A percentile compares a stretch with the other conserved stretches of the same genome.
Evolutionary conservation across 2,329 filamentous ascomycete species (phyloP).

Genomic region (Geosmithia morbida): DNA sequence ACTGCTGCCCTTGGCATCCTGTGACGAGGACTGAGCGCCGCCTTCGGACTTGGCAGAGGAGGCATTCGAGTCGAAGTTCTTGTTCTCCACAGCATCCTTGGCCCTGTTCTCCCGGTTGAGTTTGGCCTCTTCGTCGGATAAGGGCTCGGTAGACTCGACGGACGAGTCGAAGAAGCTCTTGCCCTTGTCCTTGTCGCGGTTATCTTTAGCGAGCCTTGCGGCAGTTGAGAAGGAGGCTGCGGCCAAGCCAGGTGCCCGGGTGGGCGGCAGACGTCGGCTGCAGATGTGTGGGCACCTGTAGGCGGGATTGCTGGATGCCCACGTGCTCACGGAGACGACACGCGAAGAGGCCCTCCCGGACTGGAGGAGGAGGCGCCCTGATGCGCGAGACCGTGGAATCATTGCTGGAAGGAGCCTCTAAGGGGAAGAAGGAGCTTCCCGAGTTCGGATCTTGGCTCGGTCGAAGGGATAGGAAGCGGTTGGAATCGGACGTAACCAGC

Average conservation of each 20-base stretch:
- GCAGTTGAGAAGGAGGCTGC: conserved; percentile 21
- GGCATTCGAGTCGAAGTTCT: conserved; percentile 29
- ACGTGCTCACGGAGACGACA: conserved; percentile 5
- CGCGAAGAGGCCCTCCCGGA: conserved; percentile 4
- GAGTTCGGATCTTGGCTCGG: background rate
- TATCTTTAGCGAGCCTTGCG: conserved; percentile 16
- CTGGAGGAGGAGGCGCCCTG: conserved; percentile 22
- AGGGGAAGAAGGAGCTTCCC: background rate
- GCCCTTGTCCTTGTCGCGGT: conserved; percentile 19
- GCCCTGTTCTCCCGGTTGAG: conserved; percentile 33
- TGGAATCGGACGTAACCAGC: background rate
- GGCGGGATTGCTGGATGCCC: conserved; percentile 6
- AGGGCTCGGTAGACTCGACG: conserved; percentile 25
- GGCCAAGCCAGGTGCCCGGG: conserved; percentile 8
- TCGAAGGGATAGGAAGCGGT: background rate
- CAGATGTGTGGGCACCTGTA: conserved; percentile 14
- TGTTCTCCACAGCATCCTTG: conserved; percentile 19
- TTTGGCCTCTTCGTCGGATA: conserved; percentile 38
- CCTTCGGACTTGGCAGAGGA: conserved; percentile 29
- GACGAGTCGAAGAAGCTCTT: conserved; percentile 35
- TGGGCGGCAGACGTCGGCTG: conserved; percentile 14
- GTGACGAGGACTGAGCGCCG: conserved; percentile 11
- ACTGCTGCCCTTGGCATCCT: conserved; percentile 35
- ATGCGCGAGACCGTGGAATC: conserved; percentile 25
- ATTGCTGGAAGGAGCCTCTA: conserved; percentile 10